Base-by-base conservation (phyloP, 768 basidiomycete genomes). In the Boletus subcaerulescens region DNA sequence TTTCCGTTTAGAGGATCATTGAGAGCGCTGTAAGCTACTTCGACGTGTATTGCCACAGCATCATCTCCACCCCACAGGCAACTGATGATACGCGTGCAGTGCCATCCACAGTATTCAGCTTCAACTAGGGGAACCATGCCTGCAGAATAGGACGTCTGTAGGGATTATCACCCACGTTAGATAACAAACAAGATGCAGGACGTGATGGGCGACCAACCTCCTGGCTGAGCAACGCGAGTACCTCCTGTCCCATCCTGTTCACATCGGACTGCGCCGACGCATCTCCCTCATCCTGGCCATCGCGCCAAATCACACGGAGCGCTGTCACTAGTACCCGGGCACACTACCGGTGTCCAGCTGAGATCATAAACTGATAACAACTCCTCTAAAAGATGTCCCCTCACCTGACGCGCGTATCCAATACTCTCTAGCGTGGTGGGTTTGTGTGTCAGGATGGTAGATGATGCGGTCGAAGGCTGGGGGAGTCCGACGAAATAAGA, bases 41-140 rank as follows among this genome's bases (percentile, higher is more conserved):
- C 81, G 1, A 81, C 74, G 45, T 84, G 82, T n/a, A 71, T 63
- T 9, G 78, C 70, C 40, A 90, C 76, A 2, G 77, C 51, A 72
- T 75, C 64, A 82, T 78, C 22, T 79, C 69, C 14, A 46, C 44
- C 63, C 65, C 1, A 70, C 56, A 51, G 80, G 75, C 10, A 67
- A 72, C 6, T 72, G 74, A 14, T 82, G 80, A 68, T 93, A 90
- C 0, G 82, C 78, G 62, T 89, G 85, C 18, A 94, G 71, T 0
- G 86, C 83, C 43, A 83, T 71, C 84, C 86, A 89, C 24, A 94
- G 78, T 74, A 1, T 77, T 70, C 2, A 81, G 77, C 29, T 73
- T 76, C 60, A 86, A 83, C 62, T 88, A 83, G 8, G 8, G 61
- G 63, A 51, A 13, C 55, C 2, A 78, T 65, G 2, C 40, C 42